A percentile compares a stretch with the other conserved stretches of the same genome.
phyloP scores from a whole-genome alignment of 257 asterid genomes.

The Cynanchum wilfordii region DNA sequence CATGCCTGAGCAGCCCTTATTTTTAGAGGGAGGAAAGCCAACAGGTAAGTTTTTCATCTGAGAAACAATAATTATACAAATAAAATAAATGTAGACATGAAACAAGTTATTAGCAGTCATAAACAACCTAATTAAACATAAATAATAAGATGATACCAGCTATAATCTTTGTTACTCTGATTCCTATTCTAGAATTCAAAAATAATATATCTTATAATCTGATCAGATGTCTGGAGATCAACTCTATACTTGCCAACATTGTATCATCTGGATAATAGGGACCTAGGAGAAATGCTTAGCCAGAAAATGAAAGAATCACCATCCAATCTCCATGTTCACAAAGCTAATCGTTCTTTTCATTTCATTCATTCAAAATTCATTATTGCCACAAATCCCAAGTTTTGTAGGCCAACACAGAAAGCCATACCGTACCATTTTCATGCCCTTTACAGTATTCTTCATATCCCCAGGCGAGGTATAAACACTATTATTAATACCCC shows the following conservation, averaged over 20 bases:
- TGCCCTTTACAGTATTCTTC: not conserved
- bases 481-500: not conserved
- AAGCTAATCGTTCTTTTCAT: not conserved
- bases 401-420: not conserved
- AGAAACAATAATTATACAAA: not conserved
- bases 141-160: not conserved
- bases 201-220: not conserved
- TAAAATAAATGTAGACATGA: not conserved
- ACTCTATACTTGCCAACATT: not conserved
- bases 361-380: not conserved
- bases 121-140: not conserved
- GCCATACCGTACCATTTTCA: not conserved
- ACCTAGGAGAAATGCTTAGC: not conserved
- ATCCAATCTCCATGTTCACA: not conserved
- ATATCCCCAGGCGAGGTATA: not conserved
- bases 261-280: not conserved
- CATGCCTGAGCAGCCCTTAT: not conserved
- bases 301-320: not conserved
- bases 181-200: not conserved
- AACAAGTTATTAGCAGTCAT: not conserved
- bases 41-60: not conserved
- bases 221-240: not conserved
- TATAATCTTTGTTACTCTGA: not conserved
- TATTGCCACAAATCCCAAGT: not conserved
- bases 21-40: not conserved